Evolutionary conservation across 164 flowering plant species (phyloP), one percentile per base, ranked within the genome.

Genomic region (Chimonanthus praecox): DNA sequence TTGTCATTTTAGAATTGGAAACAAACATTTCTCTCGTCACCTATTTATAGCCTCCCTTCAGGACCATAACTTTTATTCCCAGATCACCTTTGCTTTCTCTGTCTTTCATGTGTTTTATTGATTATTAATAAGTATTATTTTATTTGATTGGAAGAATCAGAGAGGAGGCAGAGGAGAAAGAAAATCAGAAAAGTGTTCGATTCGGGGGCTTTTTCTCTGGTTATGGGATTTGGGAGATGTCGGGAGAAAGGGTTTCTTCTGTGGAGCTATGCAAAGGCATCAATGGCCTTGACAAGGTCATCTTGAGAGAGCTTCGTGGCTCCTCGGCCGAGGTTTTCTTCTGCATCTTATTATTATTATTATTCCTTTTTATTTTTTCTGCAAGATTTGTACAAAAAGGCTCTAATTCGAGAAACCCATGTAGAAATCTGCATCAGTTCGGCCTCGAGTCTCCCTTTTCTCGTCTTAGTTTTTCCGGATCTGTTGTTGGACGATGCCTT

Each of bases 221-320:
- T 54, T 54, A 54, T 54, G 11, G 60, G 60, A 54, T 10, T 54
- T 1, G 60, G 5, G n/a, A 54, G 75, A 67, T 72, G 78, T 75
- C 85, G 75, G 74, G 68, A 58, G 85, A 83, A 50, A 82, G 70
- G 72, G 69, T 71, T 71, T 73, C 80, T 49, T 73, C 80, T 49
- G 79, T 85, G 5, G 89, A 85, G 85, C 33, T 82, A 48, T 71
- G 79, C 72, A 89, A 84, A 71, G 97, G 89, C 84, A 51, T 82
- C 76, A 87, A 87, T 79, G 92, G 94, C 84, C 89, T 91, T 77
- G 92, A 89, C n/a, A 91, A 88, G 83, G 75, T 89, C 79, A 74
- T 91, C 69, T 83, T 91, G 71, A 81, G 89, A 66, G 92, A 89
- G 75, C 73, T 81, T 13, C 90, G 88, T 4, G 89, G 91, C 67